Base-by-base conservation (phyloP, 1,284 basidiomycete species). In the Stygiomarasmius scandens region DNA sequence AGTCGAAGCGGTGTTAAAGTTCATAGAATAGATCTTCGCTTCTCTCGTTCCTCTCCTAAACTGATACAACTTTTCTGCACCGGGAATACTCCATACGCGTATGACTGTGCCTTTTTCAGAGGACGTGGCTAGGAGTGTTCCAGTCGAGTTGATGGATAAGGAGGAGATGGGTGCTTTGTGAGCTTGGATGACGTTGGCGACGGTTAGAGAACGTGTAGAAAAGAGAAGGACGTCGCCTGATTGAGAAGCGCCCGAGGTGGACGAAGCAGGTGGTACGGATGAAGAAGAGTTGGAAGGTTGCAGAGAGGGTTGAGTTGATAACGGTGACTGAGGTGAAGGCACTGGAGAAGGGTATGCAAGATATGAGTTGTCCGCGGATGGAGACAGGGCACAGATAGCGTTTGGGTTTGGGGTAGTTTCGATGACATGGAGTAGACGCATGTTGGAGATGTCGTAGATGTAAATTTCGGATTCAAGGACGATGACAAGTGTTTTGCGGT, bases 381-480 rank as follows among this genome's bases (percentile, higher is more conserved):
- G 94, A 0, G 95, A 95, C 10, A 99, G 85, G 0, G 96, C 92
- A 70, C 95, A 96, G 67, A 99, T 95, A 23, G 95, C 95, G 70
- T 96, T 90, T 1, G 96, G 94, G 71, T 99, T 99, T 0, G 93
- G 87, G 14, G 92, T 91, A 0, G 96, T 99, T 78, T 99, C 97
- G 57, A 99, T 96, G 49, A 98, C 97, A 72, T 98, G 96, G 45
- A 98, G 75, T 29, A 99, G 82, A 66, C 96, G 92, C 96, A 99
- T 98, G 66, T 98, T 99, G 59, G 91, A 93, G 66, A 99, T 98
- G 70, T 99, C 96, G 70, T 99, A 99, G 57, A 98, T 95, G 77
- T 98, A 99, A 59, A 99, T 97, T 73, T 98, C 95, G 44, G 86
- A 86, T 70, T 98, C 96, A 54, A 99, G 84, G 6, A 99, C 92